phyloP scores from a whole-genome alignment of 257 asterid species.

The Anisodus acutangulus region DNA sequence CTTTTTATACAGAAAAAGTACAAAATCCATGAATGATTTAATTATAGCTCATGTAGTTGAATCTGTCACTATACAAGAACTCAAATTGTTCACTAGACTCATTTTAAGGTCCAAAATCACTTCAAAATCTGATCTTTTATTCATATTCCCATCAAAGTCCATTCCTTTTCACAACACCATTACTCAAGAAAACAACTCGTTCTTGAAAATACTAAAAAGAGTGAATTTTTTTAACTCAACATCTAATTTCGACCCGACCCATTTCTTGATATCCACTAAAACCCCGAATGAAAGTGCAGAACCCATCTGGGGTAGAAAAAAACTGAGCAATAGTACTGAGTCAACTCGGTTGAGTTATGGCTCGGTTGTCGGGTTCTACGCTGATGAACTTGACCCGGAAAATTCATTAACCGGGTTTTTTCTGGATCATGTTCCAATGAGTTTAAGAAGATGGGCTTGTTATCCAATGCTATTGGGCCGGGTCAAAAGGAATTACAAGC shows the following conservation, averaged over 20 bases:
- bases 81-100: constrained; percentile 57
- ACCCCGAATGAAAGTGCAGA: constrained; percentile 60
- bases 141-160: constrained; percentile 53
- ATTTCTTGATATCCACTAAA: constrained; percentile 49
- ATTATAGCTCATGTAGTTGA: constrained; percentile 71
- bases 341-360: constrained; percentile 74
- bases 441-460: constrained; percentile 84
- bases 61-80: constrained; percentile 55
- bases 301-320: constrained; percentile 68
- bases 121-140: constrained; percentile 70
- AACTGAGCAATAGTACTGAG: constrained; percentile 34
- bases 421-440: constrained; percentile 72
- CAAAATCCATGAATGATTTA: constrained; percentile 75
- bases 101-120: constrained; percentile 55
- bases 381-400: constrained; percentile 88
- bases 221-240: constrained; percentile 8
- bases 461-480: constrained; percentile 86
- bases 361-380: constrained; percentile 73
- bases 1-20: constrained; percentile 66
- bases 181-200: constrained; percentile 56
- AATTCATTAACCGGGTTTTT: constrained; percentile 69
- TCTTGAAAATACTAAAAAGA: constrained; percentile 41
- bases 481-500: constrained; percentile 67
- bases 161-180: constrained; percentile 45
- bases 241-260: constrained; percentile 50